These are phyloP conservation scores for Microthlaspi erraticum DNA, from an alignment of 345 rosid species.

Conservation along the genomic window DNA sequence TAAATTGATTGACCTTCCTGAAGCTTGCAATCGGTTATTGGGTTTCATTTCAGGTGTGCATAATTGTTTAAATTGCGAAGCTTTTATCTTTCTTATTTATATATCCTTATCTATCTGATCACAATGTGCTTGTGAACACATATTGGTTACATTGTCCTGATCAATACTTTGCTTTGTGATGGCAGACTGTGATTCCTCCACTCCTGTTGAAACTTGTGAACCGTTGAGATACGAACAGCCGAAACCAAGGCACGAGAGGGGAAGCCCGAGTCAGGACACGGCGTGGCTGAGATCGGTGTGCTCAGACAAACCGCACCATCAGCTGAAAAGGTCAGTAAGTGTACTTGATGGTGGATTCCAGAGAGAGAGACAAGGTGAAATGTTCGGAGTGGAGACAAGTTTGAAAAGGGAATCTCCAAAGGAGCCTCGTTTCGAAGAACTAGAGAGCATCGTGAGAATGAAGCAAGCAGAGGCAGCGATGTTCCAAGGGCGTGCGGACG, in stretches of 20 bases:
- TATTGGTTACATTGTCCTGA: conserved; percentile 20
- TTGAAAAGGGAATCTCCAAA: conserved; percentile 52
- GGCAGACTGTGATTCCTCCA: conserved; percentile 75
- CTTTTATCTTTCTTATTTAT: conserved; percentile 20
- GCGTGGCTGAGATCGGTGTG: conserved; percentile 61
- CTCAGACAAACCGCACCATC: conserved; percentile 60
- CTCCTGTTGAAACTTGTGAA: conserved; percentile 45
- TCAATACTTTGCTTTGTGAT: conserved; percentile 31
- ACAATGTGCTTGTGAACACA: conserved; percentile 17
- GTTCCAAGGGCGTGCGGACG: conserved; percentile 91
- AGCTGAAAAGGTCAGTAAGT: conserved; percentile 60
- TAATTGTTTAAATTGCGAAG: conserved; percentile 3
- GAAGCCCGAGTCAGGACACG: conserved; percentile 62
- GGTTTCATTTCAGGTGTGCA: conserved; percentile 73
- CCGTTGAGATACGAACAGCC: conserved; percentile 58
- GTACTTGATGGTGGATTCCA: conserved; percentile 54
- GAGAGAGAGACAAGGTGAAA: conserved; percentile 53
- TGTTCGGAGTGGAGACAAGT: conserved; percentile 51
- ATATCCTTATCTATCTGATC: neutral
- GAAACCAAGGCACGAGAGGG: conserved; percentile 54
- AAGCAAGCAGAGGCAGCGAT: conserved; percentile 89
- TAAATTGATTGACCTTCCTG: conserved; percentile 61
- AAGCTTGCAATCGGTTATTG: conserved; percentile 59
- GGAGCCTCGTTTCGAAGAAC: conserved; percentile 79
- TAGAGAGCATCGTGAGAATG: conserved; percentile 84